Conservation (phyloP, 352 stramenopile species). For the Phytophthora citrophthora region DNA sequence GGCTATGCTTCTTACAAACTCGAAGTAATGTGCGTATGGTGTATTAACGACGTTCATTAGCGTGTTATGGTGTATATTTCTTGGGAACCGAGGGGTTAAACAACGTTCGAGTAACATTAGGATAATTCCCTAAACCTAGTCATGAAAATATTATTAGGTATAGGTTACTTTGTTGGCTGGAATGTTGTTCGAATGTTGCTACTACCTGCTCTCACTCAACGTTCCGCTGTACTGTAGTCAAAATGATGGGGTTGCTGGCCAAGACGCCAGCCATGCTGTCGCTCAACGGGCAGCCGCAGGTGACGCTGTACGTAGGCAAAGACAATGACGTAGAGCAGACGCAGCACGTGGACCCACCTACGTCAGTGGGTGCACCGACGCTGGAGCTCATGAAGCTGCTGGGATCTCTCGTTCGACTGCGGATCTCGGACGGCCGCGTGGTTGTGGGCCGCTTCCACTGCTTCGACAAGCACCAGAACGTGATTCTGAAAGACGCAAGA, state of each 20-base stretch:
- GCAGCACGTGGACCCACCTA: conserved; percentile 19
- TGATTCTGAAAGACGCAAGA: conserved; percentile 75
- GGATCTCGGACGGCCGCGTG: conserved; percentile 77
- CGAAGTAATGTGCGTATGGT: no score
- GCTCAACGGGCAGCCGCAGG: conserved; percentile 64
- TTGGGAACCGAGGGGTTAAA: no score
- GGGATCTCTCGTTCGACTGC: conserved; percentile 58
- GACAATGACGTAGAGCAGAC: conserved; percentile 17
- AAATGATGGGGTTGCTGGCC: conserved; percentile 26
- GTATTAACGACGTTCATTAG: no score
- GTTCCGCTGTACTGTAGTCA: no score
- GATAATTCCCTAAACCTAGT: no score
- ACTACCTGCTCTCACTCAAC: background rate
- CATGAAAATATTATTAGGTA: no score
- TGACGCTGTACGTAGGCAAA: conserved; percentile 35
- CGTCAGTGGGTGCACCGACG: conserved; percentile 49
- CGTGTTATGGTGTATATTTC: no score
- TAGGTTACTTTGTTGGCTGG: no score
- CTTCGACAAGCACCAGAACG: conserved; percentile 86
- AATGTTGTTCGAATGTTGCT: no score
- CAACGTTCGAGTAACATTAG: no score
- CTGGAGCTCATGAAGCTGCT: conserved; percentile 68
- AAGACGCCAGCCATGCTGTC: conserved; percentile 61
- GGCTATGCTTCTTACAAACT: no score
- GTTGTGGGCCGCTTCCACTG: conserved; percentile 75